Evolutionary conservation across 768 basidiomycete species (phyloP).

Genomic region (Trametes meyenii): DNA sequence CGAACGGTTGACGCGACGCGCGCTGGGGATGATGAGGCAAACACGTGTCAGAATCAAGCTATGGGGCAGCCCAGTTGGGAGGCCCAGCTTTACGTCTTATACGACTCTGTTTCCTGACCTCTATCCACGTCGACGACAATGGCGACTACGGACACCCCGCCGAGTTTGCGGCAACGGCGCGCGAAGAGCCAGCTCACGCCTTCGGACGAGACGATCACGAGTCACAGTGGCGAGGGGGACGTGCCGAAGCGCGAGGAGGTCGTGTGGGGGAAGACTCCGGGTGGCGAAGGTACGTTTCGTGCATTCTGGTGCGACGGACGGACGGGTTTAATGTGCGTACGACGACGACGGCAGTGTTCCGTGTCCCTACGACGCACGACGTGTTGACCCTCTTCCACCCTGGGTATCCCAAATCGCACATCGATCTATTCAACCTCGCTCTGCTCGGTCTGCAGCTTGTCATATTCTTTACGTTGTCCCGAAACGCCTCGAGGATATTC

Average conservation of each 20-base stretch:
- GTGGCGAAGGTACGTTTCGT: conserved; percentile 65
- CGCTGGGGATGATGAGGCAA: conserved; percentile 5
- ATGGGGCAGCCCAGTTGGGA: background rate
- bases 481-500: conserved; percentile 56
- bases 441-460: conserved; percentile 76
- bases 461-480: conserved; percentile 71
- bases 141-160: conserved; percentile 17
- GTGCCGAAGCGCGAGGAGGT: conserved; percentile 50
- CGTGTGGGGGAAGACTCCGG: conserved; percentile 88
- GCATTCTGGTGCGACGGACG: no score
- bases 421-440: conserved; percentile 84
- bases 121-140: conserved; percentile 18
- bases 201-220: conserved; percentile 17
- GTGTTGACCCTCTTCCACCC: conserved; percentile 88
- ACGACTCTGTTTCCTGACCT: background rate
- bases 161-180: conserved; percentile 26
- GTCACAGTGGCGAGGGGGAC: conserved; percentile 4
- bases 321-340: background rate
- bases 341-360: conserved; percentile 65
- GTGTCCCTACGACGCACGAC: conserved; percentile 90
- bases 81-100: conserved; percentile 18
- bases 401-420: conserved; percentile 80
- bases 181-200: conserved; percentile 1
- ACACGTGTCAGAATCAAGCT: conserved; percentile 10
- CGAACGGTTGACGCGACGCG: conserved; percentile 12